A percentile compares a stretch with the other conserved stretches of the same genome.
Conservation (phyloP, 768 basidiomycete species). For the Hygrophorus pudorinus region DNA sequence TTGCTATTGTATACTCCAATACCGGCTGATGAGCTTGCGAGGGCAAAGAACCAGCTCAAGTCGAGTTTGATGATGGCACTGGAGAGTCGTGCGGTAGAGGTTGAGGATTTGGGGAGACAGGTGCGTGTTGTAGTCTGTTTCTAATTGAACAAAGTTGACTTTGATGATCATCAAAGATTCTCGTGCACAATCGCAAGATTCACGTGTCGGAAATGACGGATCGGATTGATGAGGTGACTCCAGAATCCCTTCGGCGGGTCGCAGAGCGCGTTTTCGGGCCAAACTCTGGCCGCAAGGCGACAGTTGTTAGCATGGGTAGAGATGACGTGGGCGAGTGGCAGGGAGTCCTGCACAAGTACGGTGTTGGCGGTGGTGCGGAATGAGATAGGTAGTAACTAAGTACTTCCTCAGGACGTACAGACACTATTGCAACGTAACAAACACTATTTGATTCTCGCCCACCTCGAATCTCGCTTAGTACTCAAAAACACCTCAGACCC, state of each 20-base stretch:
- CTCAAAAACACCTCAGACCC: constrained; percentile 63
- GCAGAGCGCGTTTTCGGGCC: constrained; percentile 69
- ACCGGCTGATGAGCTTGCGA: constrained; percentile 57
- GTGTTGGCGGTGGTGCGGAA: constrained; percentile 31
- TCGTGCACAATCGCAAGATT: constrained; percentile 80
- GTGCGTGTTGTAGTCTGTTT: constrained; percentile 22
- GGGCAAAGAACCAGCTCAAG: constrained; percentile 95
- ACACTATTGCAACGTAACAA: too few species aligned
- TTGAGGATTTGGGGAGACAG: constrained; percentile 89
- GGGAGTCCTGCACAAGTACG: constrained; percentile 58
- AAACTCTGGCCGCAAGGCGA: constrained; percentile 52
- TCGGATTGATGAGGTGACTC: constrained; percentile 68
- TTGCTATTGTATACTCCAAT: constrained; percentile 63
- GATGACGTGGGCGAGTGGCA: constrained; percentile 66
- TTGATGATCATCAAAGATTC: constrained; percentile 54
- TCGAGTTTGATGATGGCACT: constrained; percentile 90
- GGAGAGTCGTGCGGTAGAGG: constrained; percentile 76
- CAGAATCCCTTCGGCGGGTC: constrained; percentile 63
- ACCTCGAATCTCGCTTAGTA: constrained; percentile 56
- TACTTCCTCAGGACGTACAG: too few species aligned
- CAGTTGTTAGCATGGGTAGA: constrained; percentile 76
- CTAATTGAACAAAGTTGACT: not conserved
- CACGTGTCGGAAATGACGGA: constrained; percentile 86
- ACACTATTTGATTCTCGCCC: constrained; percentile 31
- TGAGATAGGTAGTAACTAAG: constrained; percentile 1